These are phyloP conservation scores for Fonsecaea monophora DNA, from an alignment of 2,329 filamentous ascomycete species.

Conservation along the genomic window DNA sequence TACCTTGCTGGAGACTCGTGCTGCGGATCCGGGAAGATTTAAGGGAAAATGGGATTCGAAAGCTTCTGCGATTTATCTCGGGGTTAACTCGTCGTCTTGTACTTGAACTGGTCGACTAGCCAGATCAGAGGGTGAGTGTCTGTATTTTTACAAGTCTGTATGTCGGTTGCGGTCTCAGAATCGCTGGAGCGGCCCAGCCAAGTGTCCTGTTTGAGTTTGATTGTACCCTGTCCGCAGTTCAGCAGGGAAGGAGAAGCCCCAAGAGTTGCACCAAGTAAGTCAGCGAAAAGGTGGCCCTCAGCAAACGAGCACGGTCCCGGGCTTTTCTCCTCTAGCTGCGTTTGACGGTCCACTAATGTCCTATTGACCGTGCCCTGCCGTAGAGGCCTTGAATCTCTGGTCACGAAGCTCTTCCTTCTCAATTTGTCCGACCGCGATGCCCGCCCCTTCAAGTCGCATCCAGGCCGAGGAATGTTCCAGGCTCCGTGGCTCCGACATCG, in stretches of 20 bases:
- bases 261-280: too few species aligned
- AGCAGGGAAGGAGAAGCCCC: too few species aligned
- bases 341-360: neutral
- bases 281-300: neutral
- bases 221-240: too few species aligned
- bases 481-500: conserved; percentile 52
- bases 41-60: neutral
- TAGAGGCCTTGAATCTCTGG: conserved; percentile 28
- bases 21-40: neutral
- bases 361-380: conserved; percentile 9
- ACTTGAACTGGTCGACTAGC: neutral
- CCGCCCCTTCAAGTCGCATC: conserved; percentile 35
- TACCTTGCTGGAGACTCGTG: neutral
- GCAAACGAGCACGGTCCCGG: neutral
- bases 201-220: neutral
- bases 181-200: neutral
- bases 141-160: too few species aligned
- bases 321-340: neutral
- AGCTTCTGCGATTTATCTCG: neutral
- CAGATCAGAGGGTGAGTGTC: too few species aligned
- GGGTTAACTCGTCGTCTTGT: neutral
- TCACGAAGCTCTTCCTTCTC: conserved; percentile 35
- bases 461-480: conserved; percentile 47
- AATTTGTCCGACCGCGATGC: conserved; percentile 34
- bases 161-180: too few species aligned